A percentile compares a stretch with the other conserved stretches of the same genome.
Evolutionary conservation across 352 stramenopile species (phyloP).

Genomic region (Hyaloperonospora brassicae): DNA sequence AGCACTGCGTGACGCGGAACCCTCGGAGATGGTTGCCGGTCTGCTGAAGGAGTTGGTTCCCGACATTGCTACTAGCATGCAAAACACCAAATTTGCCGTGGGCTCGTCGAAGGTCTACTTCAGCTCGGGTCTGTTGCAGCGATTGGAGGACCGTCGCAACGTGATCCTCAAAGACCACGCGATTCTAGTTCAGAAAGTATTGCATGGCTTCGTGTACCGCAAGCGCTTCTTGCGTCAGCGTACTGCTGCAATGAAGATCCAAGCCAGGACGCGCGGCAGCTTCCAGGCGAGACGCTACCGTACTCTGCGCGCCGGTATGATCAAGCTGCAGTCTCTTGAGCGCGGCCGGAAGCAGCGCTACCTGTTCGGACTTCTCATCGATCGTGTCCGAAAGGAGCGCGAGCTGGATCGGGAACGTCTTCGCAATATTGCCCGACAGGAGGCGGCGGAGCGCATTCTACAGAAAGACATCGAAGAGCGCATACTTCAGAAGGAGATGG

Average conservation of each 20-base stretch:
- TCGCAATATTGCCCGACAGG: constrained; percentile 30
- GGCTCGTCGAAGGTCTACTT: constrained; percentile 81
- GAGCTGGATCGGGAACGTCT: constrained; percentile 33
- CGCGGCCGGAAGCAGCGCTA: constrained; percentile 60
- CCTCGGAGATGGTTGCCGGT: constrained; percentile 65
- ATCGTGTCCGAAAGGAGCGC: constrained; percentile 34
- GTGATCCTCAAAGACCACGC: constrained; percentile 65
- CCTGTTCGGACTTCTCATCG: constrained; percentile 39
- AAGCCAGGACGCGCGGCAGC: constrained; percentile 37
- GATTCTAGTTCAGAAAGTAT: constrained; percentile 69
- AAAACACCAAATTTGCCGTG: constrained; percentile 76
- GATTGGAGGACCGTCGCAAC: constrained; percentile 83
- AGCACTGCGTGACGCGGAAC: constrained; percentile 40
- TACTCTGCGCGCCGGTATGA: constrained; percentile 33
- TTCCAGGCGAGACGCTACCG: constrained; percentile 38
- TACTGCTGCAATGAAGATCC: constrained; percentile 39
- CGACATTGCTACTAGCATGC: constrained; percentile 48
- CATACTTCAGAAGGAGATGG: constrained; percentile 32
- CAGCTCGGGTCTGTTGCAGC: constrained; percentile 85
- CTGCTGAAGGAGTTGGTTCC: constrained; percentile 63
- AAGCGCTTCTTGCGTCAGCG: constrained; percentile 46
- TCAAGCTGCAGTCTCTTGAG: constrained; percentile 46
- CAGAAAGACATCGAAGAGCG: constrained; percentile 37
- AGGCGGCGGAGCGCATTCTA: constrained; percentile 26
- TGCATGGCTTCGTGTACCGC: constrained; percentile 51